Evolutionary conservation across 495 filamentous ascomycete genomes (phyloP), one percentile per base, ranked within the genome.

Genomic region (Tirmania nivea): DNA sequence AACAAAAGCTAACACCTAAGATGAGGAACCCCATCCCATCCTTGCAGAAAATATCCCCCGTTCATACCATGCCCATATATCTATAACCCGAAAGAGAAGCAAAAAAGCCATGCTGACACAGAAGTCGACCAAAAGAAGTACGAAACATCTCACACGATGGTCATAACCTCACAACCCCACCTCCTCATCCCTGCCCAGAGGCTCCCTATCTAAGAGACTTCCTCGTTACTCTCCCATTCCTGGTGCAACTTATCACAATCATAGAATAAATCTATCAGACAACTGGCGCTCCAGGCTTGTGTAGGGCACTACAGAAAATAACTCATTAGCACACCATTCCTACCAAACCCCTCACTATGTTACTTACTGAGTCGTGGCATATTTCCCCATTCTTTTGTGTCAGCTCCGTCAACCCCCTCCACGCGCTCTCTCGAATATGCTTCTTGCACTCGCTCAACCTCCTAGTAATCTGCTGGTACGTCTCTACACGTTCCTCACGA

Each of bases 251-350:
- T 69, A 49, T 70, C 76, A 39, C 86, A 86, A 65, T 97, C 90
- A 66, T 92, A 84, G 64, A 90, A 96, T 48, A 99, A 63, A 67
- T 99, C 90, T 60, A 99, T 83, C 59, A 96, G 68, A 63, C 90
- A 96, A 9, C 84, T 81, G 0, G 92, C 80, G 19, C 86, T 93
- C 90, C 90, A 99, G 10, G 89, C 81, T 64, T 99, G 90, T 2
- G 89, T 94, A 14, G 90, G 90, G 34, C 79, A 88, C 80, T 84
- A 52, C 49, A 50, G 42, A 50, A 10, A 52, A 50, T 31, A 34
- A 60, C 50, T 54, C 34, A 31, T 0, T 50, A 49, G 16, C 11
- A 20, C 16, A 51, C 10, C 25, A 7, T 31, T 1, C 25, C 25
- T 7, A 31, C 1, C 25, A 31, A 1, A 3, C 25, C 25, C 25